A percentile compares a stretch with the other conserved stretches of the same genome.
Evolutionary conservation across 2,329 filamentous ascomycete genomes (phyloP).

Genomic region (Lecanicillium sp.): DNA sequence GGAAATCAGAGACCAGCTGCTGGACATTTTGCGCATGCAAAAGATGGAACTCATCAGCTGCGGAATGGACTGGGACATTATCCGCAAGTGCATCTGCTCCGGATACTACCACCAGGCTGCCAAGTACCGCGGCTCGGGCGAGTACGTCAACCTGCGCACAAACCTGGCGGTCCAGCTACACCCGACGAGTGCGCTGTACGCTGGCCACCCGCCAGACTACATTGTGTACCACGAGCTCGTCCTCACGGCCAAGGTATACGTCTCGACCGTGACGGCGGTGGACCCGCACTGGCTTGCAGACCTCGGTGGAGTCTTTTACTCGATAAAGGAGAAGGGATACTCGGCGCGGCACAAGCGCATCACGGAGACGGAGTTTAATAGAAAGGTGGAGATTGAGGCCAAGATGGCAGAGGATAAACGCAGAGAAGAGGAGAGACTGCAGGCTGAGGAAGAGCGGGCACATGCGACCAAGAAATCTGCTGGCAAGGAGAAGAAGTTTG

Average conservation of each 20-base stretch:
- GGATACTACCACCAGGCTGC: slow-evolving; percentile 98
- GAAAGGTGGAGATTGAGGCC: slow-evolving; percentile 85
- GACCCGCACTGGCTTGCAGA: slow-evolving; percentile 97
- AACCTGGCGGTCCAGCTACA: slow-evolving; percentile 92
- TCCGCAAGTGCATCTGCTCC: slow-evolving; percentile 92
- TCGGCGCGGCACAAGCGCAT: slow-evolving; percentile 78
- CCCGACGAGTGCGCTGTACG: slow-evolving; percentile 88
- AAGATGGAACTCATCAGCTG: slow-evolving; percentile 84
- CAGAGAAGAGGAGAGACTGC: slow-evolving; percentile 50
- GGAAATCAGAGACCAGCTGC: slow-evolving; percentile 88
- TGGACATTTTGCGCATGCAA: slow-evolving; percentile 90
- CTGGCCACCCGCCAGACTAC: slow-evolving; percentile 92
- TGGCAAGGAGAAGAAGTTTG: slow-evolving; percentile 44
- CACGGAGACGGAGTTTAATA: slow-evolving; percentile 86
- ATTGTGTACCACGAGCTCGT: slow-evolving; percentile 98
- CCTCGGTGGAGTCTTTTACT: slow-evolving; percentile 94
- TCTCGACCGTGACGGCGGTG: slow-evolving; percentile 92
- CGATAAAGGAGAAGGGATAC: slow-evolving; percentile 95
- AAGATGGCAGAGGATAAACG: slow-evolving; percentile 85
- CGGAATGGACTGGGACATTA: slow-evolving; percentile 94
- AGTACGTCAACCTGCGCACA: slow-evolving; percentile 94
- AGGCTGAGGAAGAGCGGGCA: slow-evolving; percentile 39
- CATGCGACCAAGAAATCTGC: slow-evolving; percentile 32
- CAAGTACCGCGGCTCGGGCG: slow-evolving; percentile 89
- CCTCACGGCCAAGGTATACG: slow-evolving; percentile 93